Evolutionary conservation across 1,284 basidiomycete species (phyloP), one percentile per base, ranked within the genome.

Genomic region (Waitea zeae): DNA sequence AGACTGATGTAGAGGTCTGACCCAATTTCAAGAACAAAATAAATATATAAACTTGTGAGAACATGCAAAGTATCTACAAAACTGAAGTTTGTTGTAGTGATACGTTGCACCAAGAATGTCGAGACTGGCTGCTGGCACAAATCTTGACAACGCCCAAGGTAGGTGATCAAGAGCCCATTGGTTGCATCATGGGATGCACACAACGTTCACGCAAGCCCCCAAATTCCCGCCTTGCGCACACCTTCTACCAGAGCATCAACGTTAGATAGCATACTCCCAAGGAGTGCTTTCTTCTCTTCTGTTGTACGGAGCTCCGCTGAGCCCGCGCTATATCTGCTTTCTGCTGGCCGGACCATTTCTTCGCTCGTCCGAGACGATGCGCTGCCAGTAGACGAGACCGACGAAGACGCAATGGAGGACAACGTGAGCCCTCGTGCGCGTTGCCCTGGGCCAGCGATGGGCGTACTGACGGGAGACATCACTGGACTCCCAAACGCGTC

Each of bases 211-310:
- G n/a, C 49, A 15, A 70, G 46, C 2, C 83, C 82, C 81, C 81
- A 88, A 37, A 88, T 73, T 0, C 83, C 83, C 1, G 79, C 81
- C 53, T 74, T 79, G 41, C 77, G 64, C 14, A 89, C 81, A 1
- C 83, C 78, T 44, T 84, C 80, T 3, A 90, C 81, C 6, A 89
- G 62, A 32, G 80, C 76, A 49, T 89, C 84, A 5, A 90, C 84
- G 48, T 90, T 90, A 1, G 83, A 86, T 33, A 90, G 51, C 70
- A 87, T 77, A 35, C 68, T 71, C 0, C 77, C 76, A 36, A 90
- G 49, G 29, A 84, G 53, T 49, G 74, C 70, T 54, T 82, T 88
- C 61, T 90, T 90, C 58, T 90, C 80, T 39, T 82, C 76, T 20
- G 75, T 86, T 17, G 73, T 79, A 43, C 68, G 63, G 38, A 59